These are phyloP conservation scores for Lodderomyces beijingensis DNA, from an alignment of 1,139 yeast species.

Conservation along the genomic window DNA sequence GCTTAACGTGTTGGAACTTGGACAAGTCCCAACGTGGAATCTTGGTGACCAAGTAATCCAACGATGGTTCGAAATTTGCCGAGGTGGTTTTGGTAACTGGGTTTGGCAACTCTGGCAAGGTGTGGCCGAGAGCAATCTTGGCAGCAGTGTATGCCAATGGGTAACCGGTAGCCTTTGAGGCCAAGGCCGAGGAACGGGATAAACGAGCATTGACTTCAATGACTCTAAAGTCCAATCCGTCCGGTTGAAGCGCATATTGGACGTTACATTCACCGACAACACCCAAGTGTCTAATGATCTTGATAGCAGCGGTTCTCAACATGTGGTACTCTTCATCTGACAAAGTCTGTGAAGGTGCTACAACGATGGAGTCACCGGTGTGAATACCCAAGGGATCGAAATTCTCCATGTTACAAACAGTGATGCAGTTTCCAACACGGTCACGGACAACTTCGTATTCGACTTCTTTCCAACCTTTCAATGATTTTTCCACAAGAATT, in stretches of 20 bases:
- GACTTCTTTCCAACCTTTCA: constrained; percentile 99
- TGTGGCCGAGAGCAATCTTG: constrained; percentile 70
- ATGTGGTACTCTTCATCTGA: constrained; percentile 97
- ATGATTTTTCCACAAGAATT: constrained; percentile 90
- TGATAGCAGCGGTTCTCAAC: constrained; percentile 96
- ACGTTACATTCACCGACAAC: constrained; percentile 99
- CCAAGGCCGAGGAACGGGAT: constrained; percentile 95
- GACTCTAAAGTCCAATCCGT: constrained; percentile 91
- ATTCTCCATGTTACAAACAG: constrained; percentile 99
- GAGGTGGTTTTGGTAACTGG: constrained; percentile 95
- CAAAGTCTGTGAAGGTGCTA: constrained; percentile 96
- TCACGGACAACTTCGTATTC: constrained; percentile 99
- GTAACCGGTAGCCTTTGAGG: constrained; percentile 97
- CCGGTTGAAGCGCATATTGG: constrained; percentile 94
- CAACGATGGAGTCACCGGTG: constrained; percentile 98
- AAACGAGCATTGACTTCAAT: constrained; percentile 97
- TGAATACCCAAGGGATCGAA: constrained; percentile 97
- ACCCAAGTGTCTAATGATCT: constrained; percentile 94
- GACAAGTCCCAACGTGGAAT: constrained; percentile 98
- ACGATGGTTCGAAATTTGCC: constrained; percentile 95
- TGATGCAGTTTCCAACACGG: constrained; percentile 92
- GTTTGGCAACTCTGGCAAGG: constrained; percentile 91
- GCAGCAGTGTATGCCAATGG: constrained; percentile 99
- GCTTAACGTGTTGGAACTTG: constrained; percentile 48
- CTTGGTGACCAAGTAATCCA: constrained; percentile 94